Evolutionary conservation across 139 green algal genomes (phyloP).

Genomic region (Astrephomene gubernaculifera): DNA sequence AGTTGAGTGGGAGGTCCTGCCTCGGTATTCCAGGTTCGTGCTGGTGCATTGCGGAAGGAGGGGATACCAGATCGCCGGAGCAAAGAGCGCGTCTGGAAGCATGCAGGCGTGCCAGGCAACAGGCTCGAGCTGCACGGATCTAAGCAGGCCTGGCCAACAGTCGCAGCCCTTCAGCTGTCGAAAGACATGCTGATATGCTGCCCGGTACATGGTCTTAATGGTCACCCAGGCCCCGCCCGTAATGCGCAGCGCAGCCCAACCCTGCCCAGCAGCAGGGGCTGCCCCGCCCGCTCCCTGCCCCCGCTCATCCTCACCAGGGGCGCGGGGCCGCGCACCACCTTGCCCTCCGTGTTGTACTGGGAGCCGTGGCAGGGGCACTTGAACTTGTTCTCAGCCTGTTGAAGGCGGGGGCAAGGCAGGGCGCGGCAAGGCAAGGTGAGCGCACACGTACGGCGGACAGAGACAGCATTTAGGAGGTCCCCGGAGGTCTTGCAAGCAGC

Average conservation of each 20-base stretch:
- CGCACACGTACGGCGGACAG: too few species aligned
- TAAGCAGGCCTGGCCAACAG: neutral
- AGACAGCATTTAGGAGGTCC: too few species aligned
- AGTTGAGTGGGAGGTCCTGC: neutral
- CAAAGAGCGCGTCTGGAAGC: neutral
- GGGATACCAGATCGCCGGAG: neutral
- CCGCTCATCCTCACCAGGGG: constrained; percentile 76
- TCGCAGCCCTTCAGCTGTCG: too few species aligned
- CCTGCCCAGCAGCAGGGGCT: neutral
- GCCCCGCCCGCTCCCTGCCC: neutral
- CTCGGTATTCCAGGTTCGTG: neutral
- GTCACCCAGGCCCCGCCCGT: neutral
- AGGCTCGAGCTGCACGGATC: neutral
- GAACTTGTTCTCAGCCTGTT: constrained; percentile 99
- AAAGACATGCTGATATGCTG: too few species aligned
- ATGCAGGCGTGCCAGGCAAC: neutral
- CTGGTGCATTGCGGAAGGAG: neutral
- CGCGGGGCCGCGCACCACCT: constrained; percentile 94
- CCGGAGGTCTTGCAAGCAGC: too few species aligned
- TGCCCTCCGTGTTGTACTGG: constrained; percentile 97
- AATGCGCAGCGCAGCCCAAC: too few species aligned
- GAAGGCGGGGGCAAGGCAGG: too few species aligned
- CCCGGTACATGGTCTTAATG: neutral
- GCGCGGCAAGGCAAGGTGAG: too few species aligned
- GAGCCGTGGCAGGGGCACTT: constrained; percentile 99